phyloP scores from a whole-genome alignment of 306 rosid species.

The Neltuma alba region DNA sequence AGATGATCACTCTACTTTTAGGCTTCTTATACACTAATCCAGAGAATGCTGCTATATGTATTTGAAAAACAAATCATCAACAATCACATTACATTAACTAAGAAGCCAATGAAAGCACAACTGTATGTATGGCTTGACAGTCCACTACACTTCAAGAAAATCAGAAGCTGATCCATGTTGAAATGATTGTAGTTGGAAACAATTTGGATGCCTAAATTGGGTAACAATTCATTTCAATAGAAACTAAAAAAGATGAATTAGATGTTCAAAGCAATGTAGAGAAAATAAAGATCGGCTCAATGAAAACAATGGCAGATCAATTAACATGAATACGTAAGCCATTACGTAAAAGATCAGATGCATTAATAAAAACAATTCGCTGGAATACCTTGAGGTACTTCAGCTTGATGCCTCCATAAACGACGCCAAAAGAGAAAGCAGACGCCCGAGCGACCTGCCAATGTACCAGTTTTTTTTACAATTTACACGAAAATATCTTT shows the following conservation, averaged over 20 bases:
- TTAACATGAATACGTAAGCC: neutral
- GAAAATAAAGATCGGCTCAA: slow-evolving; percentile 14
- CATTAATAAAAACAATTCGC: neutral
- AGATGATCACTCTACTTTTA: neutral
- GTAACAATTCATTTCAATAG: neutral
- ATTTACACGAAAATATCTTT: neutral
- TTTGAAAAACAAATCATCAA: neutral
- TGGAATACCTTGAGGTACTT: slow-evolving; percentile 69
- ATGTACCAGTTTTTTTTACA: neutral
- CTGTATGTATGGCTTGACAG: neutral
- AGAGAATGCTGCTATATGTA: neutral
- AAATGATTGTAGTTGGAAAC: neutral
- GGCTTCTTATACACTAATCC: neutral
- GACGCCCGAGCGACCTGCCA: slow-evolving; percentile 89
- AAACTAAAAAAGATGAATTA: neutral
- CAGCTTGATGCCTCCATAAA: slow-evolving; percentile 86
- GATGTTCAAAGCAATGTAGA: neutral
- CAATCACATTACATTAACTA: neutral
- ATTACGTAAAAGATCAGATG: neutral
- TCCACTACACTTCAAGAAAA: neutral
- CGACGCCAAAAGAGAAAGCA: slow-evolving; percentile 80
- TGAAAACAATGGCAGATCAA: neutral
- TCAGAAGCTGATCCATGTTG: neutral
- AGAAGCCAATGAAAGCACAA: neutral
- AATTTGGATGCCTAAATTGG: neutral